These are phyloP conservation scores for Sphaerulina musiva DNA, from an alignment of 2,329 filamentous ascomycete genomes.

Conservation along the genomic window DNA sequence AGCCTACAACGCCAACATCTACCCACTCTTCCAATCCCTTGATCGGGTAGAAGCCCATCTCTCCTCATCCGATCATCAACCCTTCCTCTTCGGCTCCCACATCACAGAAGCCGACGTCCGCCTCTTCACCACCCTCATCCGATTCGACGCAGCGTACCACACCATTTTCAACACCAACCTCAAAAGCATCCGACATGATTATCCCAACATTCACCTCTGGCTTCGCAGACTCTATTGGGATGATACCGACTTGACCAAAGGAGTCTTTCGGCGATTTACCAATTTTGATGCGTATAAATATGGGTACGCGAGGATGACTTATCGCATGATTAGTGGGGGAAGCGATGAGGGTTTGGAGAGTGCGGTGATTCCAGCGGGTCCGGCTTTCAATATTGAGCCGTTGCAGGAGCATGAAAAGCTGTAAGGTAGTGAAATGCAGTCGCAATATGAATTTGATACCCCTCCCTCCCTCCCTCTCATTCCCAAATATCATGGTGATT, in stretches of 20 bases:
- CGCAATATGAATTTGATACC: too few species aligned
- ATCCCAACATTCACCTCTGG: constrained; percentile 45
- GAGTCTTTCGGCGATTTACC: constrained; percentile 42
- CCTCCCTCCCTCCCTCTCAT: too few species aligned
- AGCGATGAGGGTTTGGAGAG: constrained; percentile 8
- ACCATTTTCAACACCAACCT: constrained; percentile 76
- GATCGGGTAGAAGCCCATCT: constrained; percentile 72
- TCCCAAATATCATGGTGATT: too few species aligned
- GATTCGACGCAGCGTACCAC: constrained; percentile 72
- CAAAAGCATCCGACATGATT: constrained; percentile 57
- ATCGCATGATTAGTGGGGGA: constrained; percentile 10
- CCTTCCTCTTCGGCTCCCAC: constrained; percentile 67
- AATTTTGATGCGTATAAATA: constrained; percentile 33
- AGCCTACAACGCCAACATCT: constrained; percentile 72
- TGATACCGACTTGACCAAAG: constrained; percentile 36
- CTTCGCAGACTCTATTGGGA: constrained; percentile 45
- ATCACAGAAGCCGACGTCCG: constrained; percentile 61
- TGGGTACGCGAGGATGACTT: constrained; percentile 15
- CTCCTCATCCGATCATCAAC: constrained; percentile 40
- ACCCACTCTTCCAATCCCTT: constrained; percentile 65
- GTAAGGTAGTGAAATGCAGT: neutral
- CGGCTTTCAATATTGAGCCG: constrained; percentile 13
- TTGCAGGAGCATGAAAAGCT: constrained; percentile 13
- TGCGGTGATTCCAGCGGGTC: constrained; percentile 12
- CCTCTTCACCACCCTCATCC: constrained; percentile 57